Base-by-base conservation (phyloP, 2,329 filamentous ascomycete genomes). In the Pseudogymnoascus sp. region DNA sequence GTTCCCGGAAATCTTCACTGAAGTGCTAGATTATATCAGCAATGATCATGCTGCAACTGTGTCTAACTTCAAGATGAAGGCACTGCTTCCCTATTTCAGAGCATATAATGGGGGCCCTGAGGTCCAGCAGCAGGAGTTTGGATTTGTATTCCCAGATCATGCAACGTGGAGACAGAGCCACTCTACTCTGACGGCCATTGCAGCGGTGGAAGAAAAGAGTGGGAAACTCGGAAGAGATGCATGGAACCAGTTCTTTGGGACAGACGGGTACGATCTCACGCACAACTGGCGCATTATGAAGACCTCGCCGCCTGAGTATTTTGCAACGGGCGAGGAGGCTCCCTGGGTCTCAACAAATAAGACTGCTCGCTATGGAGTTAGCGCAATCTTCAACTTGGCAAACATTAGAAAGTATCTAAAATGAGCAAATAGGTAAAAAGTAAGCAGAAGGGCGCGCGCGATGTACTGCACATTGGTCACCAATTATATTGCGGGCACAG, bases 371-470 rank as follows among this genome's bases (percentile, higher is more conserved):
- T 61, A 61, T 37, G 59, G 59, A 2, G 43, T 61, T 12, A 33
- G 43, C 12, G 59, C 59, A n/a, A 61, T 61, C 11, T 58, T 35
- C 18, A 58, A 61, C 30, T 20, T 61, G 47, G 59, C 59, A 33
- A 58, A 58, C 33, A 20, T 58, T 25, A 58, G 57, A 11, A 8
- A 58, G 37, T 41, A 58, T 30, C 11, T 53, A 4, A 53, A 33
- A 22, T 59, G 47, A 53, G n/a, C 4, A 3, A 18, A 8, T 15
- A 18, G 14, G 8, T 20, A 39, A 39, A 39, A 8, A 20, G 37
- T 64, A 64, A 6, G 64, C 59, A 8, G 62, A 61, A 5, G 60
- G 18, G 18, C 60, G 20, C 61, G 61, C 1, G 77, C 78, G 38
- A 39, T 39, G 9, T 39, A 33, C 30, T 25, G 30, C 30, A 4